phyloP scores from a whole-genome alignment of 352 stramenopile genomes.

The Lagenidium sp. region DNA sequence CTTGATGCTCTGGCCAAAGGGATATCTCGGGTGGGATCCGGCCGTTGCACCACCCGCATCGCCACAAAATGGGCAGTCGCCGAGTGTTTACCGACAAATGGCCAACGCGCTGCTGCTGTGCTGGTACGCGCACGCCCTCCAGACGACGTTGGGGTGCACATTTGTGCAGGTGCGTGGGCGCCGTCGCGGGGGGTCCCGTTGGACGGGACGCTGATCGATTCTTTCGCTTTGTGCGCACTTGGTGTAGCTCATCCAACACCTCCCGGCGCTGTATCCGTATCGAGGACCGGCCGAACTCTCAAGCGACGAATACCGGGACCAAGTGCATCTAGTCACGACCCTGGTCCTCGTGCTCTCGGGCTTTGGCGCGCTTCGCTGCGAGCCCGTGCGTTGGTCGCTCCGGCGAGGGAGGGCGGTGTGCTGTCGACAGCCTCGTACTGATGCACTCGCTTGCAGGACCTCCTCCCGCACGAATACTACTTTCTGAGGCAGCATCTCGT shows the following conservation, averaged over 20 bases:
- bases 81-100: conserved; percentile 42
- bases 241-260: conserved; percentile 53
- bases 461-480: conserved; percentile 88
- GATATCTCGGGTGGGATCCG: conserved; percentile 84
- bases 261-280: conserved; percentile 78
- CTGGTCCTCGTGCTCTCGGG: conserved; percentile 83
- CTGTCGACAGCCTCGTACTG: too few species aligned
- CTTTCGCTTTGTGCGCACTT: too few species aligned
- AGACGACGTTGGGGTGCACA: conserved; percentile 50
- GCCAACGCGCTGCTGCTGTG: conserved; percentile 57
- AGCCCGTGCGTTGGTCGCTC: conserved; percentile 46
- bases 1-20: conserved; percentile 18
- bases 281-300: conserved; percentile 60
- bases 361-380: conserved; percentile 65
- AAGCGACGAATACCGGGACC: conserved; percentile 56
- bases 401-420: too few species aligned
- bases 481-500: conserved; percentile 82
- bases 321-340: conserved; percentile 80
- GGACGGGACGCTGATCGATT: too few species aligned
- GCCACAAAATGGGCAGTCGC: too few species aligned
- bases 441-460: conserved; percentile 29
- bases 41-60: conserved; percentile 20
- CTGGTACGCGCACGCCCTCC: conserved; percentile 55
- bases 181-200: background rate
- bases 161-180: conserved; percentile 34